Conservation (phyloP, 1,139 yeast species). For the Geotrichum candidum region DNA sequence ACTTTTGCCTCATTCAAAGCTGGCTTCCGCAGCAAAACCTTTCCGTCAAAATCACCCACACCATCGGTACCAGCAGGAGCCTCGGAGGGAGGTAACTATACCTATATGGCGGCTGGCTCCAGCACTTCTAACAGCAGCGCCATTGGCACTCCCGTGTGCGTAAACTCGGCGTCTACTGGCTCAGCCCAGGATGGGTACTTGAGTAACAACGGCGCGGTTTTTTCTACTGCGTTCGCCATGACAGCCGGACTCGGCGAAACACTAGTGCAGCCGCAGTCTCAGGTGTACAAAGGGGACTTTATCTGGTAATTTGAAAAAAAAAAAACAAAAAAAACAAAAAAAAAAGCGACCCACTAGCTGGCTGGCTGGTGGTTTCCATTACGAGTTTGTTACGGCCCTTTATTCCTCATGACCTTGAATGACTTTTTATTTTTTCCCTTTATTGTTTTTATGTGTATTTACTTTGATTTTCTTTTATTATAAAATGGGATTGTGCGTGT, state of each 20-base stretch:
- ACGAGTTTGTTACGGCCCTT: background rate
- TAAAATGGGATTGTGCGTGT: background rate
- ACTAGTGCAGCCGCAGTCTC: background rate
- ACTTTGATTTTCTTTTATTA: background rate
- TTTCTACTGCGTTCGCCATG: background rate
- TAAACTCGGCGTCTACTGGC: background rate
- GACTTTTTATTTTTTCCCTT: background rate
- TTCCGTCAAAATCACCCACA: background rate
- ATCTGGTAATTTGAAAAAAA: constrained; percentile 1
- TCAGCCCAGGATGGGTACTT: background rate
- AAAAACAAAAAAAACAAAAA: background rate
- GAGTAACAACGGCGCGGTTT: background rate
- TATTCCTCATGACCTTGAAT: background rate
- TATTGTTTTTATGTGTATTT: background rate
- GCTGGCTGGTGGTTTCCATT: background rate
- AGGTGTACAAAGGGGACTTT: constrained; percentile 1
- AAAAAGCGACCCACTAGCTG: background rate
- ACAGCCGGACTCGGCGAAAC: background rate
- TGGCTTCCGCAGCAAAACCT: background rate
- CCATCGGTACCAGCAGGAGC: background rate
- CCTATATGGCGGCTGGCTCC: background rate
- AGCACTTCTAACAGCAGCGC: background rate
- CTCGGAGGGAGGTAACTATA: constrained; percentile 1
- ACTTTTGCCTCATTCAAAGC: constrained; percentile 2
- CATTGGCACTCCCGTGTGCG: background rate